Evolutionary conservation across 2,329 filamentous ascomycete species (phyloP).

Genomic region (Aspergillus fijiensis): DNA sequence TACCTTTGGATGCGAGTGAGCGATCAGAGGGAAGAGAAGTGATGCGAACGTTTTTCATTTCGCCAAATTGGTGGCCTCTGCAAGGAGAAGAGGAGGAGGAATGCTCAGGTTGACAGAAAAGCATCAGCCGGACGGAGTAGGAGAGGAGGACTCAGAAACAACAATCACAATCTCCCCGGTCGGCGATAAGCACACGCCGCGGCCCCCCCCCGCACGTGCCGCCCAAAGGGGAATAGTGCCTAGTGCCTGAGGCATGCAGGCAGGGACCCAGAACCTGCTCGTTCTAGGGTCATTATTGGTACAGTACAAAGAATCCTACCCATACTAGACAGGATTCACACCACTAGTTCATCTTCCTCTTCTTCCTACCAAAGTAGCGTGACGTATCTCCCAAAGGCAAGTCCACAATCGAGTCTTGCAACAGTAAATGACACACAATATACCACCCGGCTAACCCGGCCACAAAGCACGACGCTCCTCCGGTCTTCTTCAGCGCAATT

Average conservation of each 20-base stretch:
- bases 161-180: neutral
- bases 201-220: neutral
- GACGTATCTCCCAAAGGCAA: constrained; percentile 47
- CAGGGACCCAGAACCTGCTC: neutral
- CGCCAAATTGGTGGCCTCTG: neutral
- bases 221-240: neutral
- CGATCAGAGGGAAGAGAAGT: constrained; percentile 15
- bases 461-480: constrained; percentile 49
- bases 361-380: constrained; percentile 40
- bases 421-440: constrained; percentile 45
- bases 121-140: too few relatives aligned
- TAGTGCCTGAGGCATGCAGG: neutral
- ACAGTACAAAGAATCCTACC: too few relatives aligned
- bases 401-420: constrained; percentile 40
- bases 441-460: constrained; percentile 50
- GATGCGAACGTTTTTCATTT: constrained; percentile 16
- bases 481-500: constrained; percentile 44
- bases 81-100: neutral
- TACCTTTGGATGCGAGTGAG: constrained; percentile 16
- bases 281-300: too few relatives aligned
- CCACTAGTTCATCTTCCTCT: constrained; percentile 8
- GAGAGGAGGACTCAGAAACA: neutral
- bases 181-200: too few relatives aligned
- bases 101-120: neutral
- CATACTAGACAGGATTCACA: too few relatives aligned